Evolutionary conservation across 345 rosid genomes (phyloP).

Genomic region (Salix viminalis): DNA sequence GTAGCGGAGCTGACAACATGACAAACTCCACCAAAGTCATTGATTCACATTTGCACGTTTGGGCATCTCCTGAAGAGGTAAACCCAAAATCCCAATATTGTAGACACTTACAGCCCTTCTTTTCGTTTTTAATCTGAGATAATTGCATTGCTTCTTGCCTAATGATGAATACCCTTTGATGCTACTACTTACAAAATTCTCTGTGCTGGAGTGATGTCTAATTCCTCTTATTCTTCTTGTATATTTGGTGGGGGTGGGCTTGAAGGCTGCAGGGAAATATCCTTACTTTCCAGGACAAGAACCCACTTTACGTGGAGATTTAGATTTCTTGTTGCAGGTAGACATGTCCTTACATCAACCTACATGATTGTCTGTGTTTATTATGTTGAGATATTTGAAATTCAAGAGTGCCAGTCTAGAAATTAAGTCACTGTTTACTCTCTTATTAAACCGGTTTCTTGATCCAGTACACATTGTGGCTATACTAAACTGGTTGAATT

Average conservation of each 20-base stretch:
- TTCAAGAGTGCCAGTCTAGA: too few species aligned
- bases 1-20: conserved; percentile 18
- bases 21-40: conserved; percentile 41
- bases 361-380: too few species aligned
- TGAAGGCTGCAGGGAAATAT: conserved; percentile 63
- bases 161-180: too few species aligned
- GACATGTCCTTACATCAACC: background rate
- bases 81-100: conserved; percentile 1
- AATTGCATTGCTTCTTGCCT: too few species aligned
- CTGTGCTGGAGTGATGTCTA: too few species aligned
- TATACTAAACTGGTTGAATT: background rate
- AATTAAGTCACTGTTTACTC: background rate
- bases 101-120: background rate
- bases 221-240: background rate
- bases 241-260: background rate
- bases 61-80: conserved; percentile 93
- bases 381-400: too few species aligned
- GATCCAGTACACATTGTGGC: background rate
- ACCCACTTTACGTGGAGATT: conserved; percentile 73
- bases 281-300: conserved; percentile 93
- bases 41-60: conserved; percentile 86
- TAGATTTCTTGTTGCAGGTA: conserved; percentile 86
- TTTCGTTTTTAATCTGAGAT: background rate
- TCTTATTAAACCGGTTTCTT: background rate
- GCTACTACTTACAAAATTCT: too few species aligned